These are phyloP conservation scores for Metarhizium anisopliae DNA, from an alignment of 2,329 filamentous ascomycete genomes.

Conservation along the genomic window DNA sequence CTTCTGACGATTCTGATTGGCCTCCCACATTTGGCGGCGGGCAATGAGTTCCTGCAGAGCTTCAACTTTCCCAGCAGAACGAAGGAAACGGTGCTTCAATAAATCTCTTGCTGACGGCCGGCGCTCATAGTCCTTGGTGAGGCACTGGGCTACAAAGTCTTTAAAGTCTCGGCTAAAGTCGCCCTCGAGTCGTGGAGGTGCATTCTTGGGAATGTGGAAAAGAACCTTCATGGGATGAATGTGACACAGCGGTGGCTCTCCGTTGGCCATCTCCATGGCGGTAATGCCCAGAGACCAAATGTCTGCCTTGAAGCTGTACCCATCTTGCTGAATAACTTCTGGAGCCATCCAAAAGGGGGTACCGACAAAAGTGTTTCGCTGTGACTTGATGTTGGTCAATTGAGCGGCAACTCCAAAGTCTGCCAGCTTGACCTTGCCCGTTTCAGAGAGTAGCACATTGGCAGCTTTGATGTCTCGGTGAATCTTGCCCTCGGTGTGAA, in stretches of 20 bases:
- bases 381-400: constrained; percentile 93
- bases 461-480: constrained; percentile 96
- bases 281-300: constrained; percentile 92
- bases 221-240: constrained; percentile 92
- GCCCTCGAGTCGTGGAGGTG: constrained; percentile 76
- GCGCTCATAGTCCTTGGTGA: constrained; percentile 84
- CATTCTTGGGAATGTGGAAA: constrained; percentile 82
- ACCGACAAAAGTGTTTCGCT: constrained; percentile 94
- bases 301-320: constrained; percentile 80
- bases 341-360: constrained; percentile 98
- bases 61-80: constrained; percentile 79
- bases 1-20: constrained; percentile 56
- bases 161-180: constrained; percentile 85
- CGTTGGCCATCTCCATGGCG: constrained; percentile 79
- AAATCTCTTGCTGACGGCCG: constrained; percentile 81
- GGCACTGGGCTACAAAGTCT: constrained; percentile 82
- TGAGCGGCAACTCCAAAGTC: constrained; percentile 97
- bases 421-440: constrained; percentile 87
- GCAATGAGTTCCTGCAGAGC: constrained; percentile 79
- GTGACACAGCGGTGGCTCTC: constrained; percentile 78
- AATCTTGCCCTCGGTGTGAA: constrained; percentile 90
- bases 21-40: constrained; percentile 74
- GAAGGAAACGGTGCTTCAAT: constrained; percentile 80
- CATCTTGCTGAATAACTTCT: constrained; percentile 83
- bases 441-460: constrained; percentile 85